Percentiles rank a stretch among this genome's conserved stretches.
Evolutionary conservation across 306 rosid genomes (phyloP).

Genomic region (Vicia faba): DNA sequence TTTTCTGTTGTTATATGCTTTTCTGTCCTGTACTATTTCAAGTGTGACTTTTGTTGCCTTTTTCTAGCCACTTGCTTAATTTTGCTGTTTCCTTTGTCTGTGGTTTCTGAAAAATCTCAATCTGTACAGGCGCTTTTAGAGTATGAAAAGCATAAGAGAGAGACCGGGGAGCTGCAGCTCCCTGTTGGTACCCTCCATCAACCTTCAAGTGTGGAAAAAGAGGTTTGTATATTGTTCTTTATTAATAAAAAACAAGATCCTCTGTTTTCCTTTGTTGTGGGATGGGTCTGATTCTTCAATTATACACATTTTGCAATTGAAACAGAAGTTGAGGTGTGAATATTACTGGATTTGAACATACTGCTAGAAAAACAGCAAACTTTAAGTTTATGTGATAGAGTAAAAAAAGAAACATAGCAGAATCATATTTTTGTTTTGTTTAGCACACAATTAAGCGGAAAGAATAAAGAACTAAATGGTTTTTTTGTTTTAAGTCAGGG

Average conservation of each 20-base stretch:
- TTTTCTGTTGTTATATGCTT: slow-evolving; percentile 26
- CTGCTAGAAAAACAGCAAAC: slow-evolving; percentile 16
- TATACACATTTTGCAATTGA: slow-evolving; percentile 25
- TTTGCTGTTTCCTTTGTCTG: slow-evolving; percentile 24
- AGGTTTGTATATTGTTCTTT: slow-evolving; percentile 50
- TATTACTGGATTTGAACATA: slow-evolving; percentile 20
- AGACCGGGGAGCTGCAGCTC: slow-evolving; percentile 69
- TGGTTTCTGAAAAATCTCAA: slow-evolving; percentile 31
- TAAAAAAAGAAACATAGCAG: neutral
- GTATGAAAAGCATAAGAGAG: slow-evolving; percentile 77
- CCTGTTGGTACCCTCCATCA: slow-evolving; percentile 63
- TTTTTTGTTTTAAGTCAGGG: neutral
- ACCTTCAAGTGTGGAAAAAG: slow-evolving; percentile 65
- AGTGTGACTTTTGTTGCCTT: slow-evolving; percentile 27
- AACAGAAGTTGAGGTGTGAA: neutral
- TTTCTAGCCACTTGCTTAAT: slow-evolving; percentile 25
- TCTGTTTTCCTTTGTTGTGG: slow-evolving; percentile 9
- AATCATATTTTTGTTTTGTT: slow-evolving; percentile 7
- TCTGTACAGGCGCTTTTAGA: slow-evolving; percentile 74
- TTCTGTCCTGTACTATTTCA: slow-evolving; percentile 26
- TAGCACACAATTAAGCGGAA: neutral
- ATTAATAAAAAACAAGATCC: neutral
- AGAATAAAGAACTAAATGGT: neutral
- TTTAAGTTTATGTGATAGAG: slow-evolving; percentile 13
- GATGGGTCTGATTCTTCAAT: slow-evolving; percentile 25